Evolutionary conservation across 2,329 filamentous ascomycete species (phyloP).

Genomic region (Botryotinia narcissicola): DNA sequence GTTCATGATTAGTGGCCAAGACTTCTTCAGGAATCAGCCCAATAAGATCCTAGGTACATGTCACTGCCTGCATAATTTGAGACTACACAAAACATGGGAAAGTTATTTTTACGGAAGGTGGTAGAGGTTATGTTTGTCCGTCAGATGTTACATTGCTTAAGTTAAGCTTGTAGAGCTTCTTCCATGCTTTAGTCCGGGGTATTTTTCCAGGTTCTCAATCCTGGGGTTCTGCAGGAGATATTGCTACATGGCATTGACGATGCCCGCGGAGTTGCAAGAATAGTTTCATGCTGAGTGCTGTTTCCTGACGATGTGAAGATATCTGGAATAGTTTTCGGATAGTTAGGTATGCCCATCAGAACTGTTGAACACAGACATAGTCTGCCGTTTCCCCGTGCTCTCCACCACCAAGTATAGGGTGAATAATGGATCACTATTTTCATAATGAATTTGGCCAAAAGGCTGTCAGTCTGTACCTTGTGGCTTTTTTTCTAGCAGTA

Average conservation of each 20-base stretch:
- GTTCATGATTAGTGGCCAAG: too few species aligned
- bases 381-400: neutral
- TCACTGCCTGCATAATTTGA: neutral
- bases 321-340: neutral
- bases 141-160: neutral
- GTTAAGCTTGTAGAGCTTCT: neutral
- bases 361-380: neutral
- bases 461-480: neutral
- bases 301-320: neutral
- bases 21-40: too few species aligned
- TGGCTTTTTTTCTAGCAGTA: neutral
- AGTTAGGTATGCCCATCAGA: neutral
- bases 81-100: neutral
- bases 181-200: neutral
- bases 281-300: neutral
- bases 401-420: neutral
- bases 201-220: neutral
- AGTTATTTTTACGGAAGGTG: neutral
- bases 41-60: neutral
- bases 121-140: neutral
- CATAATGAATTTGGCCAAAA: neutral
- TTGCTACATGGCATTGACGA: neutral
- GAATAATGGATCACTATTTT: neutral
- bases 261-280: neutral
- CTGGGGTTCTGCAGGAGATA: neutral